Base-by-base conservation (phyloP, 1,284 basidiomycete species). In the Irpex sp. region DNA sequence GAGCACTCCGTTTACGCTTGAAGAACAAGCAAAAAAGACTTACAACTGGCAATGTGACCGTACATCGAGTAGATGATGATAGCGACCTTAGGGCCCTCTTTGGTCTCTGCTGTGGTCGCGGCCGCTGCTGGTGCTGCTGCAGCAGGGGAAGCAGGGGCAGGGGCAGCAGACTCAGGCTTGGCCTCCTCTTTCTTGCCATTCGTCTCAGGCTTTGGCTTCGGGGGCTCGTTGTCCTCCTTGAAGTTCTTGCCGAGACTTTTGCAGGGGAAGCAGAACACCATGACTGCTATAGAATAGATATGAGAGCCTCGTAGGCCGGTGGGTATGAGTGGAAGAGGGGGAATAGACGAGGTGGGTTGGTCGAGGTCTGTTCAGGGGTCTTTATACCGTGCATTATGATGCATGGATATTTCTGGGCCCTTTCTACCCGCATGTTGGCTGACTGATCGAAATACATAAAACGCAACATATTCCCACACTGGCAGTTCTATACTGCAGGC, bases 41-140 rank as follows among this genome's bases (percentile, higher is more conserved):
- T 71, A 90, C 88, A 59, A 68, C 81, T 82, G 63, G 80, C 79
- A 72, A 93, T 83, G 76, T 94, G 92, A 63, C 90, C 90, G 70
- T 90, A 93, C 76, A 90, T 83, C 55, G 86, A 80, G 79, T 94
- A 93, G 78, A 91, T 88, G 67, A 91, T 77, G 68, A 94, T 90
- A 58, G 88, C 91, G 68, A 92, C 79, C 70, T 83, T 84, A 47
- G 89, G 86, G 13, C 67, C 54, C 9, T 36, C 49, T n/a, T 55
- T 55, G 53, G 61, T 21, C 46, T 35, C 36, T 9, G 15, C 50
- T 17, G 21, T 19, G 3, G 55, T 19, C 4, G 49, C 13, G 8
- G 19, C 39, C n/a, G 46, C 35, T 21, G 50, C 17, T 35, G 63
- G 11, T 26, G 54, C 43, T 1, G 62, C 31, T 33, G 31, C 31